These are phyloP conservation scores for Psilocybe azurescens DNA, from an alignment of 768 basidiomycete genomes.

Conservation along the genomic window DNA sequence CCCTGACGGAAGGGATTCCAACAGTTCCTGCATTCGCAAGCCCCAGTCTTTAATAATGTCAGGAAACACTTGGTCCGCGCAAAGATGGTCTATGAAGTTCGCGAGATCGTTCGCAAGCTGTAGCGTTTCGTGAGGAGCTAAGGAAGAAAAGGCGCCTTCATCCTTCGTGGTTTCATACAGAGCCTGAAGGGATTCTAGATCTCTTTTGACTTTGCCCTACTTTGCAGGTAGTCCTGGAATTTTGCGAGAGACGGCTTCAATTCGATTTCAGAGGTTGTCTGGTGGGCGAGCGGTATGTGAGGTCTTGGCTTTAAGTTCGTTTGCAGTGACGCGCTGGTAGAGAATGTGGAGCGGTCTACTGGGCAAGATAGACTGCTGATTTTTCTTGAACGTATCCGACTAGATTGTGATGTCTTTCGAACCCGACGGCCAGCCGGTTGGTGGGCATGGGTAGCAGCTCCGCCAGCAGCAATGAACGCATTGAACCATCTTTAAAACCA, in stretches of 20 bases:
- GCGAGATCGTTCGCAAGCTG: conserved; percentile 24
- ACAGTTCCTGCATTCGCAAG: conserved; percentile 12
- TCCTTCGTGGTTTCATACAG: conserved; percentile 21
- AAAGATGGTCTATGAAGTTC: conserved; percentile 23
- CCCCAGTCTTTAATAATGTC: conserved; percentile 18
- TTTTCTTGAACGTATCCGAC: conserved; percentile 18
- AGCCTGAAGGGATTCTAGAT: conserved; percentile 12
- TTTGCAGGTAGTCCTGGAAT: conserved; percentile 3
- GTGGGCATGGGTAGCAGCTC: conserved; percentile 30
- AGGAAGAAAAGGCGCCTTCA: conserved; percentile 28
- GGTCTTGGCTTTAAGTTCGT: not conserved
- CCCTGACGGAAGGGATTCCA: conserved; percentile 7
- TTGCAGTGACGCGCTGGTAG: not conserved
- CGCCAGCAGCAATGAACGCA: conserved; percentile 40
- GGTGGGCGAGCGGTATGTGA: not conserved
- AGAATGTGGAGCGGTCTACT: not conserved
- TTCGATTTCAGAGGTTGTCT: not conserved
- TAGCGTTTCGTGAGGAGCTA: conserved; percentile 23
- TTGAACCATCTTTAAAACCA: conserved; percentile 28
- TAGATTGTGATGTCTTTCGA: conserved; percentile 21
- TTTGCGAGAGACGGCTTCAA: conserved; percentile 1
- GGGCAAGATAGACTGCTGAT: not conserved
- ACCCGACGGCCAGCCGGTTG: conserved; percentile 1
- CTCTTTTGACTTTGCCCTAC: not conserved
- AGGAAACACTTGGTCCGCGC: conserved; percentile 11